Percentiles rank a stretch among this genome's conserved stretches.
Evolutionary conservation across 2,329 filamentous ascomycete species (phyloP).

Genomic region (Penicillium sp.): DNA sequence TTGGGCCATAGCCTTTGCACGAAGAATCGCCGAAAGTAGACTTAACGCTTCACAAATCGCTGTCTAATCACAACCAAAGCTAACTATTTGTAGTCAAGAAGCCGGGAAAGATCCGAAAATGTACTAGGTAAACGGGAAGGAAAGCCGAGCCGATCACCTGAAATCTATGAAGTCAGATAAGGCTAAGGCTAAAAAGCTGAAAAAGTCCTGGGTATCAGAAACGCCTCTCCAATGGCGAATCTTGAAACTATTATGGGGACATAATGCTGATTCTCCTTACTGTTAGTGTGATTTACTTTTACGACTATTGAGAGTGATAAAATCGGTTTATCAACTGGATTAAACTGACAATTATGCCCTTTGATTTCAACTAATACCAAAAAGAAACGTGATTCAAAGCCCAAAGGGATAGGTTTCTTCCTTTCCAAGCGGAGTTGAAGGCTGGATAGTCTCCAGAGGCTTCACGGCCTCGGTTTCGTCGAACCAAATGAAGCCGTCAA

Average conservation of each 20-base stretch:
- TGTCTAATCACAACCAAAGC: neutral
- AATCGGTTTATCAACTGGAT: neutral
- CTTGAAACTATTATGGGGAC: slow-evolving; percentile 24
- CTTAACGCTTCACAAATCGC: neutral
- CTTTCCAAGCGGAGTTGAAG: slow-evolving; percentile 38
- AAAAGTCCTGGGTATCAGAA: slow-evolving; percentile 21
- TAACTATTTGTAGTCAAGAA: neutral
- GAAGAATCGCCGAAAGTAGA: neutral
- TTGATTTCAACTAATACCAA: neutral
- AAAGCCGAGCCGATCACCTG: slow-evolving; percentile 13
- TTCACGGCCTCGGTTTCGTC: slow-evolving; percentile 45
- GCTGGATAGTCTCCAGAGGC: slow-evolving; percentile 45
- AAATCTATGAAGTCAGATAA: slow-evolving; percentile 3
- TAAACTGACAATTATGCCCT: too few relatives aligned
- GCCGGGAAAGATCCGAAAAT: neutral
- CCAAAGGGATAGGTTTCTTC: slow-evolving; percentile 53
- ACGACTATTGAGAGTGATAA: neutral
- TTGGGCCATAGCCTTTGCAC: slow-evolving; percentile 2
- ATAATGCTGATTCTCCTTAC: neutral
- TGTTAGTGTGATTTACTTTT: neutral
- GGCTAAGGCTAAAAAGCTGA: neutral
- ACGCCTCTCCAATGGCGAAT: slow-evolving; percentile 22
- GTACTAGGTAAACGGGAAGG: slow-evolving; percentile 8
- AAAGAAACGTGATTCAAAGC: slow-evolving; percentile 28
- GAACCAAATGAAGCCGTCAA: slow-evolving; percentile 50